Evolutionary conservation across 176 grass and related monocot genomes (phyloP), one percentile per base, ranked within the genome.

Genomic region (Aegilops bicornis): DNA sequence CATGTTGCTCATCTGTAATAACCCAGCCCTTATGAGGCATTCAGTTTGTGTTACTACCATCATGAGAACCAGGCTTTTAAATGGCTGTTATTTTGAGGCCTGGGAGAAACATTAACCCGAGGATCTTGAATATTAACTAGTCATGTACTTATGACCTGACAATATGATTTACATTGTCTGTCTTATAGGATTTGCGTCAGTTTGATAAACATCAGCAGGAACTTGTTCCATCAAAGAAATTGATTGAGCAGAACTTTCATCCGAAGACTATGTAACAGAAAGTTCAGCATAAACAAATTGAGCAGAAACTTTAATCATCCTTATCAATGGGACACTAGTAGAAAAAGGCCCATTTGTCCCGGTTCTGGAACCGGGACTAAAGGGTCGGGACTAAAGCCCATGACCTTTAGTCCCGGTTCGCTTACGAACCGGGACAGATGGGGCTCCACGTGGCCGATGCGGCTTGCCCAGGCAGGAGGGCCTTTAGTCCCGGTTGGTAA

Each of bases 61-160:
- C 85, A 19, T 12, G 16, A 16, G 84, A 80, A 23, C 85, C 85
- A 69, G 89, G 81, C 61, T 91, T 91, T 80, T 84, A 88, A 81
- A 91, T 91, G 89, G 81, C 77, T 76, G 76, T 91, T 78, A 8
- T 40, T 70, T 81, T 1, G 89, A 91, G 89, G 90, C 88, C 85
- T 37, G 39, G 2, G 36, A 35, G 64, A 72, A 69, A 36, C 33
- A 15, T 82, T 40, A 24, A 23, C 27, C 64, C 3, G 8, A 11
- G 39, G 39, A 40, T 40, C 39, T 40, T 40, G 39, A 40, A 39
- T 39, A 39, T 39, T 39, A 39, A 74, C 22, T 40, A 67, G 22
- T 32, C 29, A 19, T 45, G n/a, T 25, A 68, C 19, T 58, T 45
- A 23, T 66, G 25, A 70, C 2, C 47, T 73, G 16, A 82, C 30